Base-by-base conservation (phyloP, 176 grass and related monocot species). In the Rhynchospora pubera region DNA sequence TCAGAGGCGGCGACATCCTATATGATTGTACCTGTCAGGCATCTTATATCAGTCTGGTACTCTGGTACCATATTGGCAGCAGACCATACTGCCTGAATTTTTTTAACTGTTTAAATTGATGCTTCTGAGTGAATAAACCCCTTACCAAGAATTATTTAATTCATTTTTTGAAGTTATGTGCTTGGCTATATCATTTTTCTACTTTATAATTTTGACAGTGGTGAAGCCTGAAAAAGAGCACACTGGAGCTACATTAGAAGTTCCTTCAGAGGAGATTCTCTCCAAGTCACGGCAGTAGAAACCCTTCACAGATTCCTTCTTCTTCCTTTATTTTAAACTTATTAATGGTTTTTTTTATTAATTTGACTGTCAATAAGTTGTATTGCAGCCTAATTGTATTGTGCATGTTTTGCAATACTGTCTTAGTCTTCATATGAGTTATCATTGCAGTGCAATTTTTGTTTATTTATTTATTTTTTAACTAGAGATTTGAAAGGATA, bases 151-250 rank as follows among this genome's bases (percentile, higher is more conserved):
- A 45, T 8, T 22, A 57, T 79, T 79, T 28, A 43, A 57, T 76
- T 46, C 85, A 86, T 91, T 42, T 82, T 65, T 9, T 9, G 15
- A 48, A 51, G 3, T 16, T 1, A 0, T 53, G 7, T 55, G 75
- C 46, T 53, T 11, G 0, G 0, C 5, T 77, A 23, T 9, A 2
- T 84, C 13, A 58, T 82, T 12, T 55, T 4, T 30, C 30, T 51
- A 32, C 0, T 0, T 63, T 51, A 2, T 64, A 5, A 10, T 79
- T 86, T 51, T 84, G 59, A 32, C 91, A 99, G 96, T 87, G 89
- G 91, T 95, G 26, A 95, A 95, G 89, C 72, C 46, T 1, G 72
- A 76, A 46, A 76, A 76, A 76, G 72, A 76, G 47, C 48, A 76
- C 48, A 55, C 23, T 0, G 72, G 72, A 76, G 72, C 72, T 16